These are phyloP conservation scores for Acanthamoeba culbertsoni DNA, from an alignment of 208 protist species.

Conservation along the genomic window DNA sequence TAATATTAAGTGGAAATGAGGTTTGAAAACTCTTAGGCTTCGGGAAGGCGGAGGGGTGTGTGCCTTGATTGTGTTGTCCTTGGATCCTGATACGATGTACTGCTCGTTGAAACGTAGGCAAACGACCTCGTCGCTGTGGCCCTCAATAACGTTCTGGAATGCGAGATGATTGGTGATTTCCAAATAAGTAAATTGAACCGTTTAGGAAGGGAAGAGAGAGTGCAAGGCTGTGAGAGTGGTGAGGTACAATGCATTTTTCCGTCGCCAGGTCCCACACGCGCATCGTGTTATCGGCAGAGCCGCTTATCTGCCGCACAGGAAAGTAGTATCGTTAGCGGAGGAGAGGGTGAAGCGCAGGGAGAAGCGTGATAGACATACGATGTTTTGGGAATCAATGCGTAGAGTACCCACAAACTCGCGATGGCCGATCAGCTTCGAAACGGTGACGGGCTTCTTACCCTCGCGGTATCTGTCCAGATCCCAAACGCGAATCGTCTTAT, in stretches of 20 bases:
- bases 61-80: conserved; percentile 54
- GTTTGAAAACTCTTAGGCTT: background rate
- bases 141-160: background rate
- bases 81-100: conserved; percentile 8
- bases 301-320: background rate
- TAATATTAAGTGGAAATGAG: background rate
- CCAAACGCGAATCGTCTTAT: conserved; percentile 24
- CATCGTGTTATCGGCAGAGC: conserved; percentile 13
- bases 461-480: background rate
- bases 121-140: background rate
- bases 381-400: background rate
- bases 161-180: background rate
- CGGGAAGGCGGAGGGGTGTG: background rate
- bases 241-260: background rate
- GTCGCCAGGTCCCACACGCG: conserved; percentile 35
- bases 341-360: background rate
- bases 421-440: conserved; percentile 10
- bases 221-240: background rate
- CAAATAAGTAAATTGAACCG: background rate
- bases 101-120: conserved; percentile 43
- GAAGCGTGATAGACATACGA: background rate
- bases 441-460: conserved; percentile 8
- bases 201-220: too few relatives aligned
- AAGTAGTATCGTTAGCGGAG: background rate
- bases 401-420: background rate